Base-by-base conservation (phyloP, 768 basidiomycete genomes). In the Calocera viscosa region DNA sequence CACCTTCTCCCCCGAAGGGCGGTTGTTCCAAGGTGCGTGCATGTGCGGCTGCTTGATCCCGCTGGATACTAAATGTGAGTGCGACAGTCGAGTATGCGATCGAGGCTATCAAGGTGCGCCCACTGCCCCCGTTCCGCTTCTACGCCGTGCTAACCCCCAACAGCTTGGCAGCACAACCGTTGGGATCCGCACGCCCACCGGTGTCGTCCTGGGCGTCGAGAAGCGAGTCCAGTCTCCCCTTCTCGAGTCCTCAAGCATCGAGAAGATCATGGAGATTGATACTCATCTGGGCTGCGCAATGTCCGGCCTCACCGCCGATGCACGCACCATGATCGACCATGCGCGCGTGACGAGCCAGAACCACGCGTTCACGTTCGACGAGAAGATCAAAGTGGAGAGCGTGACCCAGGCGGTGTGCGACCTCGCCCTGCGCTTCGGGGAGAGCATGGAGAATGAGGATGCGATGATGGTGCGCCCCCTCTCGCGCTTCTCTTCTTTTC, bases 201-300 rank as follows among this genome's bases (percentile, higher is more conserved):
- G 96, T 68, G 89, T 94, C 71, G 82, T 98, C 70, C 88, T 99
- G 67, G 96, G 86, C 66, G 93, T 98, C 71, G 96, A 99, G 81
- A 98, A 99, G 80, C 94, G 96, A 76, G 92, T 96, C 65, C 94
- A 96, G 77, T 97, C 94, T 0, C 91, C 94, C 11, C 84, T 99
- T 63, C 85, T 98, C 73, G 96, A 97, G 79, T 86, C 93, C 41
- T 89, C 84, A 69, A 94, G 94, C 66, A 94, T 99, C 74, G 95
- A 99, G 77, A 98, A 98, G 82, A 98, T 98, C 75, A 97, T 99
- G 95, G 96, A 99, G 80, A 98, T 99, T 73, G 96, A 98, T 79
- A 71, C 77, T 14, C 96, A 99, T 79, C 86, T 99, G 68, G 96
- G 94, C 11, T 97, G 94, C 72, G 96, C 96, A 67, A 97, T 98